A percentile compares a stretch with the other conserved stretches of the same genome.
Evolutionary conservation across 1,139 yeast genomes (phyloP).

Genomic region (Taphrina flavorubra): DNA sequence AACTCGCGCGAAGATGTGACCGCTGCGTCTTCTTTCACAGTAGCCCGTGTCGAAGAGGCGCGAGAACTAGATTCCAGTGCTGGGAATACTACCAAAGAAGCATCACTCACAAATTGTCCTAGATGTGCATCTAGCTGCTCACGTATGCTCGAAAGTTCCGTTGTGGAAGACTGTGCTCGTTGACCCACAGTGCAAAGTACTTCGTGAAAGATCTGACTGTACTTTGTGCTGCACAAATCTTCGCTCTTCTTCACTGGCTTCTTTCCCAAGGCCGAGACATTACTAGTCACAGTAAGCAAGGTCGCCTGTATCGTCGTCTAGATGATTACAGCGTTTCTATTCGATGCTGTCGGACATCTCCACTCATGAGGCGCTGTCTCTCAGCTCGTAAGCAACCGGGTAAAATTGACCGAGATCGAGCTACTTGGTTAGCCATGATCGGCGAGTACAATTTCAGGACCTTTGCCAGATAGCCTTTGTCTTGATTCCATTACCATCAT

Average conservation of each 20-base stretch:
- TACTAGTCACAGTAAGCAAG: too few species aligned
- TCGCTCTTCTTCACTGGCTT: neutral
- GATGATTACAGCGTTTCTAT: too few species aligned
- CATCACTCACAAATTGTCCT: neutral
- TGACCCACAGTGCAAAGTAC: neutral
- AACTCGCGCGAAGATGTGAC: neutral
- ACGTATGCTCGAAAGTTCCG: neutral
- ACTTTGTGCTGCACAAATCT: neutral
- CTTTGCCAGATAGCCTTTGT: too few species aligned
- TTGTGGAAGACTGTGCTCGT: neutral
- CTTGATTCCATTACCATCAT: too few species aligned
- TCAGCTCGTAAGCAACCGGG: too few species aligned
- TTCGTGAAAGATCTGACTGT: neutral
- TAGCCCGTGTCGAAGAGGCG: neutral
- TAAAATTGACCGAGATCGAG: too few species aligned
- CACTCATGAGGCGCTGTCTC: too few species aligned
- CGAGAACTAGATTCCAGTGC: too few species aligned
- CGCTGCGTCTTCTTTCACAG: neutral
- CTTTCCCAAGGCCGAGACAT: neutral
- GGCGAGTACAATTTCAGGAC: too few species aligned
- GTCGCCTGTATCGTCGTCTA: too few species aligned
- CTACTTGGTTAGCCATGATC: too few species aligned
- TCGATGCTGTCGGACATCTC: too few species aligned
- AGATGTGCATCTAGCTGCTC: neutral
- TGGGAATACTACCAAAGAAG: neutral